A percentile compares a stretch with the other conserved stretches of the same genome.
Conservation (phyloP, 176 grass and related monocot species). For the Eragrostis nindensis region DNA sequence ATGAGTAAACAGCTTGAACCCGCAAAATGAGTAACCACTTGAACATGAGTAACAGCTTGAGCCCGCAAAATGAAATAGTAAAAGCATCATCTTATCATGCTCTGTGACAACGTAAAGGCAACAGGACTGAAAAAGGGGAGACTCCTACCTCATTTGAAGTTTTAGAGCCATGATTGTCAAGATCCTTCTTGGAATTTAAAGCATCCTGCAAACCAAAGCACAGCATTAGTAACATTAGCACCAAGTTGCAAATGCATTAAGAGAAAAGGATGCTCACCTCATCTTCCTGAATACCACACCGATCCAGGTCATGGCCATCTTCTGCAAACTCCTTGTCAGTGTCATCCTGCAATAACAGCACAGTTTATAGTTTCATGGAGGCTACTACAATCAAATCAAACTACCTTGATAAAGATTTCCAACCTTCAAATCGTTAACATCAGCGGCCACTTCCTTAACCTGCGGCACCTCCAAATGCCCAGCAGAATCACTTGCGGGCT, state of each 20-base stretch:
- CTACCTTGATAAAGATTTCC: constrained; percentile 36
- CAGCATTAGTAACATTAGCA: constrained; percentile 14
- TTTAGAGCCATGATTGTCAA: constrained; percentile 6
- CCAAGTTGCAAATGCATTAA: background rate
- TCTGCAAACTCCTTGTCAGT: constrained; percentile 24
- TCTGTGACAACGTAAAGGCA: background rate
- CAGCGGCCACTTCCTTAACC: constrained; percentile 24
- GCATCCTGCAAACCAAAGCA: constrained; percentile 27
- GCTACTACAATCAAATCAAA: constrained; percentile 15
- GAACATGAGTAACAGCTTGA: constrained; percentile 24
- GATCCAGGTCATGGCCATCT: constrained; percentile 7
- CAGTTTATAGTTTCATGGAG: constrained; percentile 12
- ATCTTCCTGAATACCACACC: constrained; percentile 25
- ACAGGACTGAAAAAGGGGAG: background rate
- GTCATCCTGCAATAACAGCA: constrained; percentile 41
- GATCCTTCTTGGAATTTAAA: constrained; percentile 30
- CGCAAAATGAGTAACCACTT: too few relatives aligned
- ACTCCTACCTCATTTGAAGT: constrained; percentile 18
- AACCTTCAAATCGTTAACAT: constrained; percentile 33
- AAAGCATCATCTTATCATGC: background rate
- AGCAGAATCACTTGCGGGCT: constrained; percentile 27
- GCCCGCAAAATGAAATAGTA: background rate
- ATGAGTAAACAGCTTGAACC: too few relatives aligned
- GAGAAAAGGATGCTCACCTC: constrained; percentile 39
- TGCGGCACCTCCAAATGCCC: constrained; percentile 10